Base-by-base conservation (phyloP, 2,329 filamentous ascomycete genomes). In the Penicillium sp. region DNA sequence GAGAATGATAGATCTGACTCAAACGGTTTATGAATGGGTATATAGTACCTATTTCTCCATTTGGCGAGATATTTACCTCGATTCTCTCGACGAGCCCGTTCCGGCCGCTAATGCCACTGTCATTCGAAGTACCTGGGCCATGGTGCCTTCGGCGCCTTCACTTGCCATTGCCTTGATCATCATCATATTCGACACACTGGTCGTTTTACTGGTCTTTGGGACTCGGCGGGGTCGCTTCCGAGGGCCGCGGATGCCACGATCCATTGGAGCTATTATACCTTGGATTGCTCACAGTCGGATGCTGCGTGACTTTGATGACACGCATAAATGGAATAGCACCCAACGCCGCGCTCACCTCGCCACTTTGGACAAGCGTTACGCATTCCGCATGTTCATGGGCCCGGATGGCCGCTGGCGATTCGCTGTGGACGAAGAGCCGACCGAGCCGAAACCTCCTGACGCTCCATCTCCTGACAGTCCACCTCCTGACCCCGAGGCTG, bases 1-100 rank as follows among this genome's bases (percentile, higher is more conserved):
- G 3, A 50, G 52, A 8, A 40, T 68, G 37, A 64, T 57, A 4
- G 39, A 55, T 9, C 49, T 66, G 20, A 66, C 65, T 9, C 59
- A 58, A 32, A 56, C 46, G 4, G 65, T 68, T 6, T 68, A 68
- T 35, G 63, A 66, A 44, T 68, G 66, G 65, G 66, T 67, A 1
- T 68, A 67, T 42, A 62, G 62, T 39, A 68, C 66, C 10, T 68
- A 68, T 42, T 68, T 68, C 42, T 65, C 65, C 1, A 55, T 68
- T n/a, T 68, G 65, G 65, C 60, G 61, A 6, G 54, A 63, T 6
- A 61, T 63, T 18, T 68, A 68, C 35, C 64, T 68, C 0, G 46
- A 66, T 25, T 57, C 59, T 4, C 46, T 67, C 7, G 18, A 49
- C 7, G n/a, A 60, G 0, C 56, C 57, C 0, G 27, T 54, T 2